Conservation (phyloP, 768 basidiomycete genomes). For the Gyrodon lividus region DNA sequence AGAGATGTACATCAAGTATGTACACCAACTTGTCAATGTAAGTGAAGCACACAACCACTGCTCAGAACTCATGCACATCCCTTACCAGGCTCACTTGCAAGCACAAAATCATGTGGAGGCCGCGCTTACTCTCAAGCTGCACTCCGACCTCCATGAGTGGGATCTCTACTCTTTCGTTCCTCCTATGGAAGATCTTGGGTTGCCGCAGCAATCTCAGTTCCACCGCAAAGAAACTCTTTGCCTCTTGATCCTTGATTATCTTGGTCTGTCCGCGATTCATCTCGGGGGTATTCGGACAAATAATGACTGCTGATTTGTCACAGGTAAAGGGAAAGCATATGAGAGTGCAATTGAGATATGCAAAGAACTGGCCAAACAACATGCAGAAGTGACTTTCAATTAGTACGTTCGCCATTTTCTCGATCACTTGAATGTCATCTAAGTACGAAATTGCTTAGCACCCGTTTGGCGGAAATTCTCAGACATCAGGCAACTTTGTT, state of each 20-base stretch:
- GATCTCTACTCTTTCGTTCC: slow-evolving; percentile 76
- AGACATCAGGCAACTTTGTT: slow-evolving; percentile 84
- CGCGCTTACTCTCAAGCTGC: slow-evolving; percentile 87
- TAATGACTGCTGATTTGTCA: slow-evolving; percentile 3
- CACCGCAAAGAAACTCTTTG: slow-evolving; percentile 92
- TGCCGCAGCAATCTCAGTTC: slow-evolving; percentile 93
- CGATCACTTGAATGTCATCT: slow-evolving; percentile 1
- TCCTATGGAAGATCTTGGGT: slow-evolving; percentile 84
- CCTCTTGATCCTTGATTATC: slow-evolving; percentile 88
- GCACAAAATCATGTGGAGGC: slow-evolving; percentile 92
- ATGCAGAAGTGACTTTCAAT: slow-evolving; percentile 86
- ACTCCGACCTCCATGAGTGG: slow-evolving; percentile 94
- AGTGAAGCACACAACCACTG: slow-evolving; percentile 22
- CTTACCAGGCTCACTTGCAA: slow-evolving; percentile 74
- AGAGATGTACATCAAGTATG: slow-evolving; percentile 95
- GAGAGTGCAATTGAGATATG: slow-evolving; percentile 92
- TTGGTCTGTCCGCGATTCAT: slow-evolving; percentile 50
- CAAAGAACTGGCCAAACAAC: slow-evolving; percentile 87
- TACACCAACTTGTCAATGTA: slow-evolving; percentile 91
- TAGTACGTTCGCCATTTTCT: slow-evolving; percentile 52
- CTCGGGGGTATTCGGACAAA: not conserved
- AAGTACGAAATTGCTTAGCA: slow-evolving; percentile 41
- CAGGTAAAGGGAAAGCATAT: slow-evolving; percentile 97
- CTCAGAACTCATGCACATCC: slow-evolving; percentile 13
- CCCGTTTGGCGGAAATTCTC: slow-evolving; percentile 80